These are phyloP conservation scores for Teratosphaeriaceae sp. DNA, from an alignment of 2,329 filamentous ascomycete genomes.

Conservation along the genomic window DNA sequence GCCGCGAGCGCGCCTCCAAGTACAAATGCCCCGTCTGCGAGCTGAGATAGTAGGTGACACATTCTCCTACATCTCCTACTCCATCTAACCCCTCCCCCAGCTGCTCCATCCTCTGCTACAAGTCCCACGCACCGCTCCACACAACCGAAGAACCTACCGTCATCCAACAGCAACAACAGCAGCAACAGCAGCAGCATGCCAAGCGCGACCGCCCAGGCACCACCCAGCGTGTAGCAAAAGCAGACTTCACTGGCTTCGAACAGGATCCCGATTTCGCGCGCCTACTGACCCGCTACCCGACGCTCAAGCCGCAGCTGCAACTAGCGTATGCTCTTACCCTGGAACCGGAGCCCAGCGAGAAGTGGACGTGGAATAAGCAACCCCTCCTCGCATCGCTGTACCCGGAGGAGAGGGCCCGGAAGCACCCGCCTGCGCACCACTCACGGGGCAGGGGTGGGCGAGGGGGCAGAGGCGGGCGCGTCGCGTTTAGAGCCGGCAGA, in stretches of 20 bases:
- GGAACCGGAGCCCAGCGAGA: constrained; percentile 29
- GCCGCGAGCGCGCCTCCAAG: constrained; percentile 37
- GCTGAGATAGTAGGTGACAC: constrained; percentile 36
- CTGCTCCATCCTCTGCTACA: constrained; percentile 35
- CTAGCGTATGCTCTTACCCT: constrained; percentile 29
- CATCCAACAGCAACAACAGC: constrained; percentile 2
- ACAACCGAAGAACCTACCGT: constrained; percentile 13
- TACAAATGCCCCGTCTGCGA: constrained; percentile 46
- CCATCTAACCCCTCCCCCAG: constrained; percentile 14
- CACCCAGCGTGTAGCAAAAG: constrained; percentile 17
- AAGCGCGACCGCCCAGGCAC: constrained; percentile 17
- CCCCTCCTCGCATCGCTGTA: constrained; percentile 15
- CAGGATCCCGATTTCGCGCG: constrained; percentile 26
- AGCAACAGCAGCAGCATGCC: neutral
- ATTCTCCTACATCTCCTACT: neutral
- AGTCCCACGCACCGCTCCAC: constrained; percentile 29
- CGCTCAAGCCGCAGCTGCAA: constrained; percentile 28
- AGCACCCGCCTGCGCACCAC: no score
- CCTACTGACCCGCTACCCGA: constrained; percentile 29
- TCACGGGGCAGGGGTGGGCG: no score
- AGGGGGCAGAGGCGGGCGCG: constrained; percentile 14
- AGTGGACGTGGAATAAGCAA: constrained; percentile 19
- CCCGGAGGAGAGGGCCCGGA: no score
- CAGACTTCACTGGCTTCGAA: constrained; percentile 27
- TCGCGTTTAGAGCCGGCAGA: no score